Percentiles rank a stretch among this genome's conserved stretches.
phyloP scores from a whole-genome alignment of 306 rosid species.

The Hippophae tibetana region DNA sequence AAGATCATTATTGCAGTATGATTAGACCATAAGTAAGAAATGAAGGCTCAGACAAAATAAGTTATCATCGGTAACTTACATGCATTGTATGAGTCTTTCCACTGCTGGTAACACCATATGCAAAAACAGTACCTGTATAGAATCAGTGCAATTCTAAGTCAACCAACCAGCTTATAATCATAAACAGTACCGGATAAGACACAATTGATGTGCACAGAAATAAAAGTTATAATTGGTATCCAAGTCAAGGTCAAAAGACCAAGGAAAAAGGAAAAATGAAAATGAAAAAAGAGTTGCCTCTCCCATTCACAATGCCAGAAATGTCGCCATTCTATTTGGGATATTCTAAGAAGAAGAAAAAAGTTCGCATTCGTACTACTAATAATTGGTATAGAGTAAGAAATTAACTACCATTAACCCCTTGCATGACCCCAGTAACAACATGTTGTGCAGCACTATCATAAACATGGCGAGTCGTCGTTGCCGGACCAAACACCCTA shows the following conservation, averaged over 20 bases:
- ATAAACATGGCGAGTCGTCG: conserved; percentile 42
- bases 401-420: conserved; percentile 29
- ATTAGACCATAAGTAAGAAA: background rate
- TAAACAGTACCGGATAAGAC: background rate
- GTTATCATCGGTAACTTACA: conserved; percentile 36
- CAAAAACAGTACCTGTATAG: conserved; percentile 78
- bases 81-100: conserved; percentile 96
- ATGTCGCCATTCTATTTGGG: too few species aligned
- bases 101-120: conserved; percentile 87
- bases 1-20: background rate
- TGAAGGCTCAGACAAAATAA: background rate
- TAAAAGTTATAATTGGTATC: background rate
- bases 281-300: too few species aligned
- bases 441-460: conserved; percentile 43
- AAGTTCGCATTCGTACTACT: too few species aligned
- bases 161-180: background rate
- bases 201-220: background rate
- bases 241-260: too few species aligned
- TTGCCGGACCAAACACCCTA: conserved; percentile 49
- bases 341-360: too few species aligned
- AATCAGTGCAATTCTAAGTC: conserved; percentile 17
- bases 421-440: conserved; percentile 38
- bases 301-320: too few species aligned
- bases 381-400: too few species aligned
- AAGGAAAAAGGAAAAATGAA: too few species aligned